Evolutionary conservation across 768 basidiomycete genomes (phyloP).

Genomic region (Udeniomyces megalosporus): DNA sequence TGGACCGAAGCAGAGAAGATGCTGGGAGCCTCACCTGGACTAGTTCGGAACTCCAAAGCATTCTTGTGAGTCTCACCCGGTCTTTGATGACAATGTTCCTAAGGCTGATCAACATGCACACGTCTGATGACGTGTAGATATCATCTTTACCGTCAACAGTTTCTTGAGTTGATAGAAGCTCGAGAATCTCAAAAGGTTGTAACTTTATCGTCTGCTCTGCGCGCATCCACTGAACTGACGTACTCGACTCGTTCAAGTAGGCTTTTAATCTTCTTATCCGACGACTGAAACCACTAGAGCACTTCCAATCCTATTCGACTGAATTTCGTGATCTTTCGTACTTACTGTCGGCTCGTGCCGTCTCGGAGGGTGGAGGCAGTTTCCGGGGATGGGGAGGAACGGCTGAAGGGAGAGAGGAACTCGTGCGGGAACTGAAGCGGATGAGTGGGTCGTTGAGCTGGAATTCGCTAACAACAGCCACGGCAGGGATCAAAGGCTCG

Average conservation of each 20-base stretch:
- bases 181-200: conserved; percentile 16
- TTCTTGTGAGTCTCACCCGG: conserved; percentile 22
- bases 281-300: conserved; percentile 28
- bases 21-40: conserved; percentile 7
- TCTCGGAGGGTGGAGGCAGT: conserved; percentile 23
- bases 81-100: too few species aligned
- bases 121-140: not conserved
- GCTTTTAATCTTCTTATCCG: conserved; percentile 28
- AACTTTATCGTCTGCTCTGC: not conserved
- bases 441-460: conserved; percentile 12
- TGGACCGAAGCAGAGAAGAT: conserved; percentile 23
- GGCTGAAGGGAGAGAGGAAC: conserved; percentile 23
- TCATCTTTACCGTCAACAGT: conserved; percentile 25
- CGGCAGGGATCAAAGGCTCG: too few species aligned
- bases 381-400: conserved; percentile 27
- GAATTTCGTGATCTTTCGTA: conserved; percentile 29
- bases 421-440: conserved; percentile 23
- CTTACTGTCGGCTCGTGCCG: conserved; percentile 26
- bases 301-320: conserved; percentile 28
- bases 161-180: conserved; percentile 27
- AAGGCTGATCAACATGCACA: not conserved
- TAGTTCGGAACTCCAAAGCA: conserved; percentile 23
- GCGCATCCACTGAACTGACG: too few species aligned
- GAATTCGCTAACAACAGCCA: too few species aligned
- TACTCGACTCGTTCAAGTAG: too few species aligned